Evolutionary conservation across 1,284 basidiomycete genomes (phyloP), one percentile per base, ranked within the genome.

Genomic region (Cerioporus squamosus): DNA sequence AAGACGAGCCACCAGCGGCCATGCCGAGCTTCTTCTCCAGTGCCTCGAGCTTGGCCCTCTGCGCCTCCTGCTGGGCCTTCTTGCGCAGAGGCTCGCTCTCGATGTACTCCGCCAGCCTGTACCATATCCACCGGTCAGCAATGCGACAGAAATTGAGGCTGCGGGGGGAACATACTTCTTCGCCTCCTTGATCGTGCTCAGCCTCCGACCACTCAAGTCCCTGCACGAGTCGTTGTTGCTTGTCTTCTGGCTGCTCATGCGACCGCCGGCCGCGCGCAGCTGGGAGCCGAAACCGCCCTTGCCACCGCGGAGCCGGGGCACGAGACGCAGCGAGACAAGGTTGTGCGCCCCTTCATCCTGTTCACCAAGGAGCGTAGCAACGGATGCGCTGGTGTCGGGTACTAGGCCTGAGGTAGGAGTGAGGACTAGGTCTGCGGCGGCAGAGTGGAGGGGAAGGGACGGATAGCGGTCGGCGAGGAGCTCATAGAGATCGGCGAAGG

Each of bases 251-350:
- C 90, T 92, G 68, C 93, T 95, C 97, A 99, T 99, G 43, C 96
- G 87, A 9, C 97, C 97, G 65, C 97, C 97, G 20, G 96, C 95
- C 0, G 97, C 97, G 71, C 97, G 87, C 63, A 99, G 82, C 80
- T 98, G 95, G 23, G 91, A 93, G 8, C 97, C 97, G 71, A 99
- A 99, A 51, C 97, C 97, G 70, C 97, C 97, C 76, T 99, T 99
- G 47, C 97, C 97, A 60, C 97, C 97, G 10, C 81, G 81, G 10
- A 97, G 72, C 31, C 89, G 79, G 0, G 90, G 89, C 1, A 82
- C 76, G n/a, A 93, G 77, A 0, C 90, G 81, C 5, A 93, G 74
- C 2, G 81, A 81, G 18, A 92, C 74, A 14, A 91, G 73, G 23
- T 72, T 70, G 6, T 64, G 49, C 5, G 45, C 31, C 12, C 44